Percentiles rank a stretch among this genome's conserved stretches.
Conservation (phyloP, 345 rosid species). For the Acer negundo region DNA sequence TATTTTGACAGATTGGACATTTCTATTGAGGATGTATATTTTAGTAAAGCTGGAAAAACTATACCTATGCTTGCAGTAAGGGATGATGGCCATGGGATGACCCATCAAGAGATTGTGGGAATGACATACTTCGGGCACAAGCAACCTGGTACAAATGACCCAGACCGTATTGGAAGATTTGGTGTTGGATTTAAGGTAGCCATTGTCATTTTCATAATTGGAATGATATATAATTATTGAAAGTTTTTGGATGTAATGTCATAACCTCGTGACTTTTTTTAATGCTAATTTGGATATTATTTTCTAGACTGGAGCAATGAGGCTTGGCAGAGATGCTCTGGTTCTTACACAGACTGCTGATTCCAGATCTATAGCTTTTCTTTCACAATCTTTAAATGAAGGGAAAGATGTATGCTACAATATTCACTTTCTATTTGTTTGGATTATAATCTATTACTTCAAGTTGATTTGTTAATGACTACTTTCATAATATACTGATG, state of each 20-base stretch:
- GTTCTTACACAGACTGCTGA: slow-evolving; percentile 40
- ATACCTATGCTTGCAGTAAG: slow-evolving; percentile 41
- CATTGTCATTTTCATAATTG: background rate
- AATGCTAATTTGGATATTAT: slow-evolving; percentile 11
- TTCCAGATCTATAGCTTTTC: slow-evolving; percentile 44
- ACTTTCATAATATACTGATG: background rate
- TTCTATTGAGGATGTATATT: slow-evolving; percentile 32
- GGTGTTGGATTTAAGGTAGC: slow-evolving; percentile 48
- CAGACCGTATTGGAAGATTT: slow-evolving; percentile 35
- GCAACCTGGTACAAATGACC: slow-evolving; percentile 34
- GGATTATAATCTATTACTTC: background rate
- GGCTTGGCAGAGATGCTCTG: slow-evolving; percentile 40
- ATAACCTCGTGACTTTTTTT: background rate
- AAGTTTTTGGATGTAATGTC: background rate
- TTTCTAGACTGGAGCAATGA: slow-evolving; percentile 43
- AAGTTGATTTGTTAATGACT: slow-evolving; percentile 6
- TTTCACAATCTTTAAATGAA: slow-evolving; percentile 41
- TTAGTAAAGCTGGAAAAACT: slow-evolving; percentile 26
- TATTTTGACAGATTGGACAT: slow-evolving; percentile 34
- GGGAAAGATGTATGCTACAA: slow-evolving; percentile 33
- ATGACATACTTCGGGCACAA: slow-evolving; percentile 42
- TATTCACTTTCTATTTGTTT: background rate
- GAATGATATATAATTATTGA: background rate
- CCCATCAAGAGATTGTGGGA: slow-evolving; percentile 34
- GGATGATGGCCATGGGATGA: slow-evolving; percentile 44